Base-by-base conservation (phyloP, 1,284 basidiomycete species). In the Trichosporon sp. region DNA sequence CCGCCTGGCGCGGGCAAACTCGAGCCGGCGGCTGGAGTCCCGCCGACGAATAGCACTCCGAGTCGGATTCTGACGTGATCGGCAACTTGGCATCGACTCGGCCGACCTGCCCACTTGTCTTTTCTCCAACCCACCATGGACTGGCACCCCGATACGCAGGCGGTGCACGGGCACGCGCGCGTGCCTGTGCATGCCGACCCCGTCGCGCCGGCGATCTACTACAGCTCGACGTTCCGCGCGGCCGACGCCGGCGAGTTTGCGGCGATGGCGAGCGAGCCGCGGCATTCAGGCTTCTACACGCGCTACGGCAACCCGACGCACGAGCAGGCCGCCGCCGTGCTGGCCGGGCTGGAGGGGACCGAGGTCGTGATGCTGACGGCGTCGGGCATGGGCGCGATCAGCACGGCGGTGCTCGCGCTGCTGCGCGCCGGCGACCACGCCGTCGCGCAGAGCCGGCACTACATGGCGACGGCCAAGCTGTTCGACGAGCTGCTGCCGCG, bases 291-390 rank as follows among this genome's bases (percentile, higher is more conserved):
- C 23, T 70, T 70, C 56, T 70, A 70, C 68, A 70, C 68, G 53
- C 65, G 68, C 5, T 70, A 70, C 63, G 68, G 68, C 38, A 70
- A 70, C 68, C 68, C 68, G 32, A 70, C 65, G n/a, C 68, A 70
- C 65, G 68, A 67, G 65, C 65, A 65, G 29, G 68, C 63, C 5
- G 68, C 68, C 1, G 23, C 53, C 0, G 68, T 70, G 42, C 62
- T 70, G 9, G 68, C 68, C 4, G 63, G 65, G 25, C 68, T 70
- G 27, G 68, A 70, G 63, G 65, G 65, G n/a, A 70, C 68, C 2
- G 68, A 70, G 56, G 56, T 58, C 21, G 68, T 65, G 18, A 67
- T 70, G 68, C 51, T 70, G 25, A 70, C 68, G 0, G 68, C 65
- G 9, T 60, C 51, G 21, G 68, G 68, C 32, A 70, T 70, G 68